These are phyloP conservation scores for Hortaea werneckii DNA, from an alignment of 2,329 filamentous ascomycete genomes.

Conservation along the genomic window DNA sequence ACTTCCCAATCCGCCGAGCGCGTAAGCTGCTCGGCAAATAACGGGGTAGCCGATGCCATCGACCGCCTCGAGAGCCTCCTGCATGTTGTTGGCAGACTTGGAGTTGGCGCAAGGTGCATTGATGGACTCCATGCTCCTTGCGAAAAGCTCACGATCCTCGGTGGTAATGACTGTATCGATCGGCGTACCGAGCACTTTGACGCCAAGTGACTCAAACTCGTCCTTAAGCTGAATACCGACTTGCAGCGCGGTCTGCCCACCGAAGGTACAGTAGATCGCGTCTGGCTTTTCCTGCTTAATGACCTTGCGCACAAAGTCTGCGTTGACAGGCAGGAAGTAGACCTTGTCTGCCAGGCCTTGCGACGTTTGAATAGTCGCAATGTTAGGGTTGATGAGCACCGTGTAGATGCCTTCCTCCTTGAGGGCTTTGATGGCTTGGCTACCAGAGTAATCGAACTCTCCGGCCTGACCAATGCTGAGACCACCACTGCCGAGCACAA, in stretches of 20 bases:
- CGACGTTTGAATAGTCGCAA: constrained; percentile 96
- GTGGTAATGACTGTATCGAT: constrained; percentile 98
- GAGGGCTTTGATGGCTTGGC: constrained; percentile 94
- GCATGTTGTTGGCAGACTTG: constrained; percentile 76
- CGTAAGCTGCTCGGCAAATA: constrained; percentile 93
- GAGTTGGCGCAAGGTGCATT: constrained; percentile 97
- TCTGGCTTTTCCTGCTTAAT: constrained; percentile 91
- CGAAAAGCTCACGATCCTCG: constrained; percentile 94
- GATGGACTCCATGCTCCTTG: constrained; percentile 96
- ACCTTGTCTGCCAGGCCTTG: constrained; percentile 97
- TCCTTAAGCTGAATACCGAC: constrained; percentile 97
- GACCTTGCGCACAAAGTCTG: constrained; percentile 95
- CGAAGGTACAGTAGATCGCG: constrained; percentile 95
- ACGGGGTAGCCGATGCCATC: constrained; percentile 91
- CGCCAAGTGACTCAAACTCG: constrained; percentile 84
- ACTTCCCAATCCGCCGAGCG: constrained; percentile 86
- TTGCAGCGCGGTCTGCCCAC: constrained; percentile 91
- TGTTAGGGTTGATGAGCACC: constrained; percentile 96
- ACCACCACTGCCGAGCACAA: constrained; percentile 88
- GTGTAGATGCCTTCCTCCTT: constrained; percentile 99
- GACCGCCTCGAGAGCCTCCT: constrained; percentile 81
- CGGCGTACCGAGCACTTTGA: constrained; percentile 88
- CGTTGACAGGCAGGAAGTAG: constrained; percentile 94
- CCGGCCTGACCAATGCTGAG: constrained; percentile 95
- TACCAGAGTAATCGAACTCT: constrained; percentile 98